Evolutionary conservation across 2,329 filamentous ascomycete genomes (phyloP).

Genomic region (Alternaria dauci): DNA sequence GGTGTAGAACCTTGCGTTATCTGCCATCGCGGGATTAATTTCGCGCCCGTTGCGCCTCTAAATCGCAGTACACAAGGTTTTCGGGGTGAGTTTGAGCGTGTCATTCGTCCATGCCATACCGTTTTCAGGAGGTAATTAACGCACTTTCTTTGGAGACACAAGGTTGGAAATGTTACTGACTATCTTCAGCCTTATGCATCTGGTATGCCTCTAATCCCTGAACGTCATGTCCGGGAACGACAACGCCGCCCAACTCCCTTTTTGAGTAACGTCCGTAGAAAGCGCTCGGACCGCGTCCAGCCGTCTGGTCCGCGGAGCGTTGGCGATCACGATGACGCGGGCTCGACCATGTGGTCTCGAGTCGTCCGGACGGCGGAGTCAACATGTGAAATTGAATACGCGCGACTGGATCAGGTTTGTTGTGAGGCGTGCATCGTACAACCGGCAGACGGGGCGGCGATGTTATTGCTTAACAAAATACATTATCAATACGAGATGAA

Average conservation of each 20-base stretch:
- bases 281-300: not conserved
- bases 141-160: not conserved
- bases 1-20: constrained; percentile 2
- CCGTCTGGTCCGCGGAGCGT: not conserved
- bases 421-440: not conserved
- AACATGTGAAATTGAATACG: not conserved
- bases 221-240: not conserved
- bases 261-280: not conserved
- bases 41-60: constrained; percentile 2
- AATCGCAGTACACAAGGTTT: not conserved
- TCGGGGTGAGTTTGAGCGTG: too few species aligned
- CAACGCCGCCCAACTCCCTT: not conserved
- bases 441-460: not conserved
- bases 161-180: not conserved
- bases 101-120: not conserved
- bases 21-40: constrained; percentile 1
- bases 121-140: not conserved
- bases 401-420: not conserved
- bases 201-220: not conserved
- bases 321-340: not conserved
- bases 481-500: not conserved
- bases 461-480: not conserved
- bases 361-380: not conserved
- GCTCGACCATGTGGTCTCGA: not conserved
- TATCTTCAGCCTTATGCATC: not conserved